Conservation (phyloP, 345 rosid genomes). For the Syzygium aromaticum region DNA sequence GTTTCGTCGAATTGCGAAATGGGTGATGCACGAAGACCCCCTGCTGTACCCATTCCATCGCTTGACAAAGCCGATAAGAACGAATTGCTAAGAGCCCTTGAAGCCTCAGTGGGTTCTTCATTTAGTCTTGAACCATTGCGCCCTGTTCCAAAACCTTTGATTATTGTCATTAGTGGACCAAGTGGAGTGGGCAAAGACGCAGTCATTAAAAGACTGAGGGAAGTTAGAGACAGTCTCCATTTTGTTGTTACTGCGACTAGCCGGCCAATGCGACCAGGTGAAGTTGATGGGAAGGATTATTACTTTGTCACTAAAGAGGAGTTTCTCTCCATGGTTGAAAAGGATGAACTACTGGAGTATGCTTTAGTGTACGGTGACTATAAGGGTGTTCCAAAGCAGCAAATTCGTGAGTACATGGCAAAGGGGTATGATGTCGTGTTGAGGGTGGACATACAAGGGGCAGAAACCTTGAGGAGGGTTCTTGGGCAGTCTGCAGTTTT, state of each 20-base stretch:
- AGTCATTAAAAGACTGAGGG: conserved; percentile 57
- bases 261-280: conserved; percentile 68
- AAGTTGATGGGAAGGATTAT: conserved; percentile 76
- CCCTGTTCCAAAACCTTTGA: conserved; percentile 51
- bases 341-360: conserved; percentile 69
- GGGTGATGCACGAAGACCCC: conserved; percentile 39
- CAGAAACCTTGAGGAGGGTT: conserved; percentile 56
- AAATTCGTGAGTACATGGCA: conserved; percentile 69
- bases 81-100: conserved; percentile 66
- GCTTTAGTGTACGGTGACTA: conserved; percentile 90
- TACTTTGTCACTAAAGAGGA: conserved; percentile 60
- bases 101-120: conserved; percentile 47
- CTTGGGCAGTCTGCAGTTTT: conserved; percentile 75
- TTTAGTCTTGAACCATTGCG: conserved; percentile 31
- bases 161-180: conserved; percentile 79
- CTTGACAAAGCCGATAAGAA: conserved; percentile 39
- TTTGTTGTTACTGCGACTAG: conserved; percentile 88
- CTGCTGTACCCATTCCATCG: conserved; percentile 16
- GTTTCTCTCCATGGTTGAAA: conserved; percentile 65
- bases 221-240: conserved; percentile 45
- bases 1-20: conserved; percentile 31
- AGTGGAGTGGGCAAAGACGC: conserved; percentile 97
- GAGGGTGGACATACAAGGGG: conserved; percentile 94
- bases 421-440: conserved; percentile 66
- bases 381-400: conserved; percentile 80